phyloP scores from a whole-genome alignment of 2,329 filamentous ascomycete species.

The Lecanicillium sp. region DNA sequence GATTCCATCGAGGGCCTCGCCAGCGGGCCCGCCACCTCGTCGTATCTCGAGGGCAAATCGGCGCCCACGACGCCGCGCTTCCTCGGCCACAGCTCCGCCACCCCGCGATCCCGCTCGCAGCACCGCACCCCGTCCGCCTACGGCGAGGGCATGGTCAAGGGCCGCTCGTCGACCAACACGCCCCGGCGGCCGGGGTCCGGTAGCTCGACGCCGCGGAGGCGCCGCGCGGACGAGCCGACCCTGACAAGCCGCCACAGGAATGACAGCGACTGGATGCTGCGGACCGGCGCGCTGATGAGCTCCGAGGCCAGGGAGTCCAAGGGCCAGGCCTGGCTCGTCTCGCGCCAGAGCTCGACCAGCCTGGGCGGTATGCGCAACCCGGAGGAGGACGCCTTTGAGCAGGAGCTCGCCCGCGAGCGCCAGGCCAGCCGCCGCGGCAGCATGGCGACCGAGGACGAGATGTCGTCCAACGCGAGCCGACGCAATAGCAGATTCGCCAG shows the following conservation, averaged over 20 bases:
- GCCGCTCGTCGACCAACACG: slow-evolving; percentile 58
- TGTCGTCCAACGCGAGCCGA: slow-evolving; percentile 37
- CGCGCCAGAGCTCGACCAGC: slow-evolving; percentile 58
- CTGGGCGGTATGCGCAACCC: slow-evolving; percentile 45
- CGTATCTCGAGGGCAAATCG: slow-evolving; percentile 57
- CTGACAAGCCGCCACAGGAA: slow-evolving; percentile 31
- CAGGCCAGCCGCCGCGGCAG: slow-evolving; percentile 42
- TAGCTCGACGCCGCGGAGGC: slow-evolving; percentile 30
- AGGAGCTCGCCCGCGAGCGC: slow-evolving; percentile 45
- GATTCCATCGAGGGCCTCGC: slow-evolving; percentile 40
- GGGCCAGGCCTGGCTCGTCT: slow-evolving; percentile 63
- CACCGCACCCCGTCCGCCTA: slow-evolving; percentile 35
- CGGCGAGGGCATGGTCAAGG: slow-evolving; percentile 43
- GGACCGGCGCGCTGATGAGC: slow-evolving; percentile 56
- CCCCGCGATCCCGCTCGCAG: slow-evolving; percentile 41
- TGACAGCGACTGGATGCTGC: slow-evolving; percentile 60
- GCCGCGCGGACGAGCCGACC: slow-evolving; percentile 27
- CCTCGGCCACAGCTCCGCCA: slow-evolving; percentile 51
- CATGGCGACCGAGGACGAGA: slow-evolving; percentile 31
- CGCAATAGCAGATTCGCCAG: slow-evolving; percentile 41
- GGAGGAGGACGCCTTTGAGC: slow-evolving; percentile 48
- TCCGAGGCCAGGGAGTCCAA: slow-evolving; percentile 60
- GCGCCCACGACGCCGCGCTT: slow-evolving; percentile 60
- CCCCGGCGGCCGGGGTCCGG: slow-evolving; percentile 21
- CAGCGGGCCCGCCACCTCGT: slow-evolving; percentile 28